Conservation (phyloP, 75 land plant species). For the Isoetes taiwanensis region DNA sequence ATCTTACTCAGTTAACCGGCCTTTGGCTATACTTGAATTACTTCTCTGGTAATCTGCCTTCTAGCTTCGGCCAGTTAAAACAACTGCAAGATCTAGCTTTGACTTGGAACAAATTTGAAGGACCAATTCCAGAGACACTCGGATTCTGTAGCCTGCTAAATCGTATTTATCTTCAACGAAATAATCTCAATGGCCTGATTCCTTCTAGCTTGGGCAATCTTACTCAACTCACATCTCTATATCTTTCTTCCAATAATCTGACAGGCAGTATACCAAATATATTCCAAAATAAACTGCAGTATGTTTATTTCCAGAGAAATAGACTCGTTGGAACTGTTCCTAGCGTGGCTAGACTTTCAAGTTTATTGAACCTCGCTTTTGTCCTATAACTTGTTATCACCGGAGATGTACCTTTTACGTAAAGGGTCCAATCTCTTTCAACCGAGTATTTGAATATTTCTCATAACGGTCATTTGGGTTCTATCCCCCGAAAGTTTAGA, state of each 20-base stretch:
- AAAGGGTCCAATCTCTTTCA: too few species aligned
- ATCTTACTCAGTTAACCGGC: constrained; percentile 21
- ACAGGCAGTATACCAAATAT: constrained; percentile 9
- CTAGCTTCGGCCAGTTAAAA: background rate
- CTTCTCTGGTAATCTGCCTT: constrained; percentile 27
- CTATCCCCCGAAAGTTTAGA: constrained; percentile 22
- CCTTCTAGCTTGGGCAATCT: constrained; percentile 12
- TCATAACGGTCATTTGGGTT: constrained; percentile 15
- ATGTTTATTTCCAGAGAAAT: too few species aligned
- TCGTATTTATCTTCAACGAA: constrained; percentile 17
- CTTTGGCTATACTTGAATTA: constrained; percentile 42
- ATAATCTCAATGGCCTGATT: constrained; percentile 11
- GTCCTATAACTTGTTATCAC: too few species aligned
- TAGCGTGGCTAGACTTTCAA: too few species aligned
- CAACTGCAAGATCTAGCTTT: constrained; percentile 4
- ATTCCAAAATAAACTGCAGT: too few species aligned
- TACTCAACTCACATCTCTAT: constrained; percentile 4
- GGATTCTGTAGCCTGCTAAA: too few species aligned
- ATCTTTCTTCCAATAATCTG: constrained; percentile 9
- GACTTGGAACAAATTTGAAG: too few species aligned
- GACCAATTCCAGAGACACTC: too few species aligned
- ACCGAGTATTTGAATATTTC: too few species aligned
- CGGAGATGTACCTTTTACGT: too few species aligned
- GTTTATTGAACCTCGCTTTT: too few species aligned
- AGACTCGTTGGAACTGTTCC: too few species aligned